phyloP scores from a whole-genome alignment of 1,284 basidiomycete genomes.

The Apiotrichum veenhuisii region DNA sequence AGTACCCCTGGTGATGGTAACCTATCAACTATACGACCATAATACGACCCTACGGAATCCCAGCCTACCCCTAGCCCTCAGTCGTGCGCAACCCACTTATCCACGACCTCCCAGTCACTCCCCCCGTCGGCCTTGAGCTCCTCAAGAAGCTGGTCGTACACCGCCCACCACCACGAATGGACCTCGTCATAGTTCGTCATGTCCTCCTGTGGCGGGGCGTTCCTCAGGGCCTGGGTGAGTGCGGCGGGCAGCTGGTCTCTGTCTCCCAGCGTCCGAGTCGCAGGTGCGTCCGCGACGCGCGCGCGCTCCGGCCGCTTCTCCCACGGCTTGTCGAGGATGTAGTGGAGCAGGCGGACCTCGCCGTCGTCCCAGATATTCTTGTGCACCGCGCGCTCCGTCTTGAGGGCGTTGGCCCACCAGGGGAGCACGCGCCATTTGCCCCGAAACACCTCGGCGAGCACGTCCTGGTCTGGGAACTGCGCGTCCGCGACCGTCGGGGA shows the following conservation, averaged over 20 bases:
- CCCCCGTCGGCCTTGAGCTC: conserved; percentile 34
- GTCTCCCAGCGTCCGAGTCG: background rate
- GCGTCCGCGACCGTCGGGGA: conserved; percentile 67
- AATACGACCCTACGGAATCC: background rate
- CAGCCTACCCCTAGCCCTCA: background rate
- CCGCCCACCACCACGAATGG: conserved; percentile 50
- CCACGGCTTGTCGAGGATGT: conserved; percentile 51
- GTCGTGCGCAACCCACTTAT: conserved; percentile 25
- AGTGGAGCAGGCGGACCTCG: conserved; percentile 49
- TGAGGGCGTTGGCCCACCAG: conserved; percentile 53
- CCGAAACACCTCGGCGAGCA: conserved; percentile 73
- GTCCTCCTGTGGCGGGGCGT: conserved; percentile 27
- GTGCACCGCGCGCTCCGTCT: conserved; percentile 50
- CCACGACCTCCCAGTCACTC: conserved; percentile 35
- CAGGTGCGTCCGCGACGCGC: background rate
- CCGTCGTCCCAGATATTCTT: conserved; percentile 49
- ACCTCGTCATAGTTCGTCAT: conserved; percentile 37
- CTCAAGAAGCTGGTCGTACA: conserved; percentile 42
- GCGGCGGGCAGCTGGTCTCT: conserved; percentile 24
- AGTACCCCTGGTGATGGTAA: too few species aligned
- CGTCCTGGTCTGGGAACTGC: conserved; percentile 88
- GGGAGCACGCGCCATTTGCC: conserved; percentile 54
- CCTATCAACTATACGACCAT: background rate
- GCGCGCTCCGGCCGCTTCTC: conserved; percentile 19
- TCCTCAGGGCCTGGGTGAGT: conserved; percentile 27